Conservation (phyloP, 306 rosid species). For the Lathyrus oleraceus region DNA sequence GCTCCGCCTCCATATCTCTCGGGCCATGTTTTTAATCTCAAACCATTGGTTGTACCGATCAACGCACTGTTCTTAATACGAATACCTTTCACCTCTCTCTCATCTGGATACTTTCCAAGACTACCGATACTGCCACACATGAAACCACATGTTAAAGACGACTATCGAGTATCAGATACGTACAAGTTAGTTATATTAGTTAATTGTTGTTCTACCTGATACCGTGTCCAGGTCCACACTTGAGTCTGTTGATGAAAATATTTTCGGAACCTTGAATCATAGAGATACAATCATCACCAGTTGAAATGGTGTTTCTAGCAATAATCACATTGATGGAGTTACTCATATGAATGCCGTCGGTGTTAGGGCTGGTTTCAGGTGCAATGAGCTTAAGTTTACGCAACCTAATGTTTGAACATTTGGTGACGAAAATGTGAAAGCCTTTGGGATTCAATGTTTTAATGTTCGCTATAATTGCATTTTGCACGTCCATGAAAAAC, state of each 20-base stretch:
- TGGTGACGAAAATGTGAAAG: conserved; percentile 42
- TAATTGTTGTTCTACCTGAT: conserved; percentile 36
- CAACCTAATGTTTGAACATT: conserved; percentile 37
- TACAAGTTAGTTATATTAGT: neutral
- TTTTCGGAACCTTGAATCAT: conserved; percentile 34
- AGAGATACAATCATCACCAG: conserved; percentile 52
- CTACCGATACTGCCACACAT: conserved; percentile 41
- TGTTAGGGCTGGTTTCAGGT: conserved; percentile 47
- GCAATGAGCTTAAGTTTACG: conserved; percentile 32
- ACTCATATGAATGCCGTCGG: conserved; percentile 52
- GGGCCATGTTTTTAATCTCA: conserved; percentile 49
- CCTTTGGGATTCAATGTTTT: conserved; percentile 43
- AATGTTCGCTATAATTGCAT: conserved; percentile 28
- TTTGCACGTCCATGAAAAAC: neutral
- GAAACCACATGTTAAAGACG: neutral
- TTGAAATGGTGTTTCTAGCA: conserved; percentile 26
- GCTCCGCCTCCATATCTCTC: conserved; percentile 28
- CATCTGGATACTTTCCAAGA: conserved; percentile 38
- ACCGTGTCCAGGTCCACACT: conserved; percentile 54
- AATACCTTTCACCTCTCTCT: conserved; percentile 34
- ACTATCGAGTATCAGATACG: neutral
- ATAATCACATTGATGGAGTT: conserved; percentile 25
- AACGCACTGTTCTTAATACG: conserved; percentile 20
- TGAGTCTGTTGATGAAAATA: conserved; percentile 34
- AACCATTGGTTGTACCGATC: conserved; percentile 42